phyloP scores from a whole-genome alignment of 2,329 filamentous ascomycete species.

The Monosporascus cannonballus region DNA sequence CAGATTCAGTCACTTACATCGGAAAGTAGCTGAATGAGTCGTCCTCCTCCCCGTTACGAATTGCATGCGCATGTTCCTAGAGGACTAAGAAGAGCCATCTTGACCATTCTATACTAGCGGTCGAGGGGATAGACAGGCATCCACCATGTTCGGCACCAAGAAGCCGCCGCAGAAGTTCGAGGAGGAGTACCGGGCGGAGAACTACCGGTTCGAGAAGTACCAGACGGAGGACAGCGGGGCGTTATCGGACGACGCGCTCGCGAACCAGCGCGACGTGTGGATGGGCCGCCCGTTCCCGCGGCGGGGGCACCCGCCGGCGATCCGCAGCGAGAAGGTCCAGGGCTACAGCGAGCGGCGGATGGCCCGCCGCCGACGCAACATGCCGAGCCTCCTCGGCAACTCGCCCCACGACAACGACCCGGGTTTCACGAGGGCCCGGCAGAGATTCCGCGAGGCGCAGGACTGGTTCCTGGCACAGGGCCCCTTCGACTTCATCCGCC shows the following conservation, averaged over 20 bases:
- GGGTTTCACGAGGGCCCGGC: not conserved
- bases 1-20: too few relatives aligned
- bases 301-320: not conserved
- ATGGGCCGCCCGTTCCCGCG: not conserved
- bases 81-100: too few relatives aligned
- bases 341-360: not conserved
- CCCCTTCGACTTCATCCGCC: not conserved
- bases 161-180: not conserved
- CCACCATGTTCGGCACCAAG: too few relatives aligned
- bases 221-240: not conserved
- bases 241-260: not conserved
- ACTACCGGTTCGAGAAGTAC: conserved; percentile 4
- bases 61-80: too few relatives aligned
- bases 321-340: too few relatives aligned
- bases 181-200: conserved; percentile 2
- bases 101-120: too few relatives aligned
- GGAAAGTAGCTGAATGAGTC: too few relatives aligned
- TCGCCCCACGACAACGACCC: not conserved
- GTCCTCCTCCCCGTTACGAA: too few relatives aligned
- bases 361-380: not conserved
- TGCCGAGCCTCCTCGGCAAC: not conserved
- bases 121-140: too few relatives aligned
- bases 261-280: not conserved
- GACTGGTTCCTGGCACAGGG: conserved; percentile 1
- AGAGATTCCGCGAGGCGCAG: not conserved